phyloP scores from a whole-genome alignment of 2,329 filamentous ascomycete species.

The Botrytis hyacinthi region DNA sequence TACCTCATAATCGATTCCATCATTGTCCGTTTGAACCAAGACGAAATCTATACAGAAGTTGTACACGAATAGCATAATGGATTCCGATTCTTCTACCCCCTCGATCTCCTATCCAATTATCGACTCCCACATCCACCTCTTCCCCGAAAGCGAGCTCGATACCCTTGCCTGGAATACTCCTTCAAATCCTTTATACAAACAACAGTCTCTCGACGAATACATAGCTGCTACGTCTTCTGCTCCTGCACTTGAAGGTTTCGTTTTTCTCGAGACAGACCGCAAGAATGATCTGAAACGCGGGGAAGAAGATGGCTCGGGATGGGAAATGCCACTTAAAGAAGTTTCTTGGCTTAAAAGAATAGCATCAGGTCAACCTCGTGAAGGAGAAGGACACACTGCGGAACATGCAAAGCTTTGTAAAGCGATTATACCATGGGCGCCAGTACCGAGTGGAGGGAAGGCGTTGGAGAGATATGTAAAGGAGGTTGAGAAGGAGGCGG shows the following conservation, averaged over 20 bases:
- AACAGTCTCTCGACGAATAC: constrained; percentile 37
- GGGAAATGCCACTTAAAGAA: constrained; percentile 68
- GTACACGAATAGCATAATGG: constrained; percentile 7
- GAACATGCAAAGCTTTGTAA: constrained; percentile 56
- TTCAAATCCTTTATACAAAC: constrained; percentile 50
- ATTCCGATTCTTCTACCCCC: constrained; percentile 29
- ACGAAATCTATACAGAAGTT: not conserved
- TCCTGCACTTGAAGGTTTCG: constrained; percentile 61
- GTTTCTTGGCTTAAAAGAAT: constrained; percentile 67
- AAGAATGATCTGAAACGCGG: constrained; percentile 55
- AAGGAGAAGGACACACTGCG: constrained; percentile 57
- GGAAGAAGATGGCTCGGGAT: constrained; percentile 53
- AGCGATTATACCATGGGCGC: constrained; percentile 83
- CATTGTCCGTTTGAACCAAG: not conserved
- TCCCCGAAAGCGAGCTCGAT: constrained; percentile 63
- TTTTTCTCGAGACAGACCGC: constrained; percentile 83
- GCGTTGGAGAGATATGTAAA: constrained; percentile 65
- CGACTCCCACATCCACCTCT: constrained; percentile 92
- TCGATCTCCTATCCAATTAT: constrained; percentile 55
- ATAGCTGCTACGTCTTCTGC: constrained; percentile 32
- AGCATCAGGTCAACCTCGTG: constrained; percentile 55
- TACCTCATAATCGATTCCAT: not conserved
- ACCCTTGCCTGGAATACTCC: constrained; percentile 67
- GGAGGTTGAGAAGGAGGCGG: constrained; percentile 58
- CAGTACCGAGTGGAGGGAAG: constrained; percentile 62